phyloP scores from a whole-genome alignment of 441 rosid species.

The Adansonia gregorii region DNA sequence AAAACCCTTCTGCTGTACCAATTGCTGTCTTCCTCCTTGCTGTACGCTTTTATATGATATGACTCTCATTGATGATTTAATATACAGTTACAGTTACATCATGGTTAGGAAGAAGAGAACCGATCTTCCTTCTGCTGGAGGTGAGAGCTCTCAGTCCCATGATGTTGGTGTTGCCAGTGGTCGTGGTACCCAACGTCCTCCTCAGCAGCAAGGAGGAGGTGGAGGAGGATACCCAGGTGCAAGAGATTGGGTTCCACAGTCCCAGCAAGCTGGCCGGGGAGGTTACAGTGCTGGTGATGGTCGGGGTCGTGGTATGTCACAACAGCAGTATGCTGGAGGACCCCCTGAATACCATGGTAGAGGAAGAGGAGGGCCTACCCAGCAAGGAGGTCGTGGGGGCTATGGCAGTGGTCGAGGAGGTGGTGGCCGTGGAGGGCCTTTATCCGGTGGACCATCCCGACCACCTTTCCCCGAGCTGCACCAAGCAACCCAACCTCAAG shows the following conservation, averaged over 20 bases:
- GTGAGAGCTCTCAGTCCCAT: constrained; percentile 60
- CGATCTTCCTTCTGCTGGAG: constrained; percentile 50
- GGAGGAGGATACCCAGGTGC: constrained; percentile 53
- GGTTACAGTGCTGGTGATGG: constrained; percentile 51
- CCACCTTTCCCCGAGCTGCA: constrained; percentile 88
- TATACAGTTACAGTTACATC: no score
- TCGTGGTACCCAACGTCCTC: constrained; percentile 49
- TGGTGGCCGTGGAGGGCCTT: constrained; percentile 53
- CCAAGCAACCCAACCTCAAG: constrained; percentile 82
- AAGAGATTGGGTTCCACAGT: constrained; percentile 48
- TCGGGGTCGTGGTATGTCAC: constrained; percentile 61
- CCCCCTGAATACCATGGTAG: constrained; percentile 66
- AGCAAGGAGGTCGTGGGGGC: constrained; percentile 71
- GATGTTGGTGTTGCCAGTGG: constrained; percentile 45
- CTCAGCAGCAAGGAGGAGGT: constrained; percentile 41
- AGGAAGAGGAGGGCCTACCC: constrained; percentile 74
- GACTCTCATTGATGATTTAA: no score
- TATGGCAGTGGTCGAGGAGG: constrained; percentile 47
- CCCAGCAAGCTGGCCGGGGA: constrained; percentile 61
- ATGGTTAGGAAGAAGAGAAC: constrained; percentile 48
- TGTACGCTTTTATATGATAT: no score
- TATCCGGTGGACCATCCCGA: constrained; percentile 60
- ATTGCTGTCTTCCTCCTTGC: no score
- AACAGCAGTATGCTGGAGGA: constrained; percentile 62
- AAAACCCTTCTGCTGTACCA: no score